Evolutionary conservation across 352 stramenopile genomes (phyloP).

Genomic region (Phytopythium vexans): DNA sequence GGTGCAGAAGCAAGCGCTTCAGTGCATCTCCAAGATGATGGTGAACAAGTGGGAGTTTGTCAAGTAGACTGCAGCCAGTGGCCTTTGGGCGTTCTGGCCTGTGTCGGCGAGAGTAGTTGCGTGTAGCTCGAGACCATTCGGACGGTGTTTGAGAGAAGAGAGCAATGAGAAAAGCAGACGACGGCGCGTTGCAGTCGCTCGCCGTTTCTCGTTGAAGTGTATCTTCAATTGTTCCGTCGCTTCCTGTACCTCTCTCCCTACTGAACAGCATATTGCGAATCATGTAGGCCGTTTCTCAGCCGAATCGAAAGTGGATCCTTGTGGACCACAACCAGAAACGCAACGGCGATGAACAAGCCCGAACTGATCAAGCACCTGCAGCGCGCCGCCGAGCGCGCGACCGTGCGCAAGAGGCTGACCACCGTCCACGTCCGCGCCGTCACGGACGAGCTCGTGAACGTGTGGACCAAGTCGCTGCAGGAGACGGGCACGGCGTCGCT

Average conservation of each 20-base stretch:
- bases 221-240: too few species aligned
- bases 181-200: neutral
- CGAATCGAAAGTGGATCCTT: too few species aligned
- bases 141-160: too few species aligned
- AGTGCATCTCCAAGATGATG: constrained; percentile 99
- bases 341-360: constrained; percentile 31
- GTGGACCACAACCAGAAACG: too few species aligned
- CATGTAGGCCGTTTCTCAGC: too few species aligned
- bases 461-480: constrained; percentile 39
- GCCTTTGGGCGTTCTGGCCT: neutral
- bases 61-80: constrained; percentile 41
- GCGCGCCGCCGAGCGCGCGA: constrained; percentile 24
- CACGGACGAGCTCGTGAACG: constrained; percentile 33
- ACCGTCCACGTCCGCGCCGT: constrained; percentile 38
- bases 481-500: constrained; percentile 39
- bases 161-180: neutral
- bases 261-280: too few species aligned
- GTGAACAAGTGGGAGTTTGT: constrained; percentile 98
- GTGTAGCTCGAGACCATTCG: too few species aligned
- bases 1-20: constrained; percentile 96
- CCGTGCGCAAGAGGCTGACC: constrained; percentile 38
- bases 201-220: too few species aligned
- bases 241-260: neutral
- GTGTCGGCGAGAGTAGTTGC: too few species aligned
- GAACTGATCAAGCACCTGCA: constrained; percentile 51